Percentiles rank a stretch among this genome's conserved stretches.
These are phyloP conservation scores for Phaeolepiota aurea DNA, from an alignment of 768 basidiomycete species.

Conservation along the genomic window DNA sequence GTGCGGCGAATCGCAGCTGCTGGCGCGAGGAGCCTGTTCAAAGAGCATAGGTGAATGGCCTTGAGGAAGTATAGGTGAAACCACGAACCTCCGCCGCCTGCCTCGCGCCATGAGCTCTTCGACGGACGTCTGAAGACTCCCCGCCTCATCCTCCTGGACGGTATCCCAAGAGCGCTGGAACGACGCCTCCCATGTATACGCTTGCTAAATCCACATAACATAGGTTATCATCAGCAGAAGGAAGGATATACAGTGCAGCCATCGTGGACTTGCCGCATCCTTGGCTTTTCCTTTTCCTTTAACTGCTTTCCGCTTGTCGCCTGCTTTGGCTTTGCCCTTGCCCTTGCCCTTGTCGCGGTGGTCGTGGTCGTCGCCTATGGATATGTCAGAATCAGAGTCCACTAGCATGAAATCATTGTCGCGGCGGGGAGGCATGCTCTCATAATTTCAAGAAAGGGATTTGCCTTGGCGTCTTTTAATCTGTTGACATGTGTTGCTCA, in stretches of 20 bases:
- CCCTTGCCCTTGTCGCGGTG: conserved; percentile 36
- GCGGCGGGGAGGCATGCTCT: conserved; percentile 24
- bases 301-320: conserved; percentile 46
- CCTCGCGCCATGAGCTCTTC: conserved; percentile 84
- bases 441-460: background rate
- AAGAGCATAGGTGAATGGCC: background rate
- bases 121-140: conserved; percentile 85
- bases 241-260: conserved; percentile 3
- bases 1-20: conserved; percentile 84
- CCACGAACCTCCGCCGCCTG: conserved; percentile 66
- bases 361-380: conserved; percentile 45
- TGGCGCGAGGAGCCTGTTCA: conserved; percentile 64
- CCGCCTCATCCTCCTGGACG: conserved; percentile 91
- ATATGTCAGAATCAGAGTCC: conserved; percentile 70
- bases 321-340: conserved; percentile 45
- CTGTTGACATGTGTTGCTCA: background rate
- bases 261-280: conserved; percentile 28
- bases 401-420: conserved; percentile 41
- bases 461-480: background rate
- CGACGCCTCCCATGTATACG: conserved; percentile 94
- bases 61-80: background rate
- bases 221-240: conserved; percentile 6
- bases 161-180: conserved; percentile 96
- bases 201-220: conserved; percentile 37
- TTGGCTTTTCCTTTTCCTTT: conserved; percentile 47